A percentile compares a stretch with the other conserved stretches of the same genome.
These are phyloP conservation scores for Aphanomyces euteiches DNA, from an alignment of 352 stramenopile species.

Conservation along the genomic window DNA sequence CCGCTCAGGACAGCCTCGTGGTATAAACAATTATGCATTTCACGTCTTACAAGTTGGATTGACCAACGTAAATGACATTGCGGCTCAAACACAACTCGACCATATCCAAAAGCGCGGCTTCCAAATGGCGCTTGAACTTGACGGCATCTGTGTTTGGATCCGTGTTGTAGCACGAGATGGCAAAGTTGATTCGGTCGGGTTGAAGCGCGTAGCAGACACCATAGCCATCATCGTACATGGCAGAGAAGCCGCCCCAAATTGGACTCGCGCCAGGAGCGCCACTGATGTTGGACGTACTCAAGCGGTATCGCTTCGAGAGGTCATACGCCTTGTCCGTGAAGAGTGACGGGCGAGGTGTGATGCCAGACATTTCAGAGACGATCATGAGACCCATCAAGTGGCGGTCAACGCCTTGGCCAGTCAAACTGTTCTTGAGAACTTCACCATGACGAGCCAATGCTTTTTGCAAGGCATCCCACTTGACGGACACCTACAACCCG, in stretches of 20 bases:
- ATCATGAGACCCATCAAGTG: constrained; percentile 96
- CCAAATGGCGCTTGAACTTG: constrained; percentile 87
- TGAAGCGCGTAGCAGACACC: constrained; percentile 95
- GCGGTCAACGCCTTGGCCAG: constrained; percentile 90
- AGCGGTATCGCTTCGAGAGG: constrained; percentile 91
- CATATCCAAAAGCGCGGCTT: constrained; percentile 95
- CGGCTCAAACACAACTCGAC: constrained; percentile 85
- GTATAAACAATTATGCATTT: constrained; percentile 10
- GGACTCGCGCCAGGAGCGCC: constrained; percentile 89
- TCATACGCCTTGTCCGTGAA: constrained; percentile 93
- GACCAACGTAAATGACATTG: constrained; percentile 88
- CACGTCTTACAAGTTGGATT: constrained; percentile 68
- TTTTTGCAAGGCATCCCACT: constrained; percentile 83
- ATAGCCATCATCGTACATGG: constrained; percentile 93
- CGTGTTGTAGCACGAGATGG: constrained; percentile 88
- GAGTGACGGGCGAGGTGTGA: constrained; percentile 81
- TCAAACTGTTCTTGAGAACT: constrained; percentile 82
- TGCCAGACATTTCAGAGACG: constrained; percentile 88
- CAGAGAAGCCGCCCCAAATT: constrained; percentile 96
- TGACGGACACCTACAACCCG: constrained; percentile 44
- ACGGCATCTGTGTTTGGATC: constrained; percentile 72
- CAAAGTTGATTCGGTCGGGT: constrained; percentile 93
- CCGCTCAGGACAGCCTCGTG: constrained; percentile 12
- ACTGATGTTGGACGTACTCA: constrained; percentile 95
- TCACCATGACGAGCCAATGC: constrained; percentile 90